phyloP scores from a whole-genome alignment of 306 rosid genomes.

The Dryas octopetala region DNA sequence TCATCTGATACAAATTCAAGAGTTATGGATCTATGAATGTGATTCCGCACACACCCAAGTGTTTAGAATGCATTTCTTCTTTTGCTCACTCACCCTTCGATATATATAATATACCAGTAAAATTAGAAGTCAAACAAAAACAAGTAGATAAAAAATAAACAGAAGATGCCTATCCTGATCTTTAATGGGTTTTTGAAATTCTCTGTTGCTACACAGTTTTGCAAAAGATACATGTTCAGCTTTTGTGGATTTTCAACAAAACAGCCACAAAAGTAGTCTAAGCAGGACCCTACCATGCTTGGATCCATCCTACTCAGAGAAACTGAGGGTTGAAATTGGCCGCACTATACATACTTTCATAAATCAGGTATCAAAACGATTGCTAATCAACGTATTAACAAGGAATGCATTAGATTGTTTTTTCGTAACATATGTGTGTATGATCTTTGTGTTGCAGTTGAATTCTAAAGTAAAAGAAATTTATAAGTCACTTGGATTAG shows the following conservation, averaged over 20 bases:
- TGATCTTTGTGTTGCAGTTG: conserved; percentile 40
- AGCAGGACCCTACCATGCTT: conserved; percentile 65
- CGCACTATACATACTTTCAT: conserved; percentile 49
- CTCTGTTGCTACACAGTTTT: conserved; percentile 42
- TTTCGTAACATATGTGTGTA: not conserved
- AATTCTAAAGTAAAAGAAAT: conserved; percentile 49
- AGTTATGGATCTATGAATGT: too few relatives aligned
- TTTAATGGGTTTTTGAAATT: not conserved
- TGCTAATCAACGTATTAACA: not conserved
- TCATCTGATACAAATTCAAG: too few relatives aligned
- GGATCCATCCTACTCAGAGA: conserved; percentile 39
- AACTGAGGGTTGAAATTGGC: conserved; percentile 50
- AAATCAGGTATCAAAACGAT: conserved; percentile 35
- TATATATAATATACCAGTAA: too few relatives aligned
- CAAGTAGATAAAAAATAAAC: too few relatives aligned
- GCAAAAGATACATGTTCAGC: conserved; percentile 65
- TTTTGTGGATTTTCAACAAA: conserved; percentile 44
- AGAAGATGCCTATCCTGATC: too few relatives aligned
- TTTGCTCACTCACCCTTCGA: too few relatives aligned
- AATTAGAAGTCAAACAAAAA: too few relatives aligned
- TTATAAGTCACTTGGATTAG: conserved; percentile 41
- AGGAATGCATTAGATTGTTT: not conserved
- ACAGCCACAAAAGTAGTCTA: conserved; percentile 54
- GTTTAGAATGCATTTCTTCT: too few relatives aligned
- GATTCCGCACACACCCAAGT: too few relatives aligned